A percentile compares a stretch with the other conserved stretches of the same genome.
These are phyloP conservation scores for Ceratocystis papillata DNA, from an alignment of 2,329 filamentous ascomycete genomes.

Conservation along the genomic window DNA sequence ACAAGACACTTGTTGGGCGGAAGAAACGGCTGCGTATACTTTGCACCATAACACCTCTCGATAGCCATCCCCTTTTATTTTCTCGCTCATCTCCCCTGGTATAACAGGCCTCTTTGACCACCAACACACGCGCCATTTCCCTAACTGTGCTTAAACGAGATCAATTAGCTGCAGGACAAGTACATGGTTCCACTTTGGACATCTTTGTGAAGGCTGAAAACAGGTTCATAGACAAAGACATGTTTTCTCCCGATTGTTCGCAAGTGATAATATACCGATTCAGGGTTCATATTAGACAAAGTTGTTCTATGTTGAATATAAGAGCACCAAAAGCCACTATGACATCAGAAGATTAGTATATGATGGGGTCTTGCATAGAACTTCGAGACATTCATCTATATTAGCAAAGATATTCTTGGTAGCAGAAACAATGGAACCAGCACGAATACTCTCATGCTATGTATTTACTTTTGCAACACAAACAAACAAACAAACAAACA, in stretches of 20 bases:
- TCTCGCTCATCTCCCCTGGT: slow-evolving; percentile 3
- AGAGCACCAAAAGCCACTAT: no score
- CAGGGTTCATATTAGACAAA: background rate
- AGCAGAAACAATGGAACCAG: background rate
- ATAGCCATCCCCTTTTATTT: background rate
- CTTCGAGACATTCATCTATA: no score
- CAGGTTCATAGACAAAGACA: slow-evolving; percentile 4
- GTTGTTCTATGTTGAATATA: background rate
- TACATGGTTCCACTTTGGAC: slow-evolving; percentile 7
- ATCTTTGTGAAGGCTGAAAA: slow-evolving; percentile 2
- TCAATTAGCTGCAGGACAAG: slow-evolving; percentile 16
- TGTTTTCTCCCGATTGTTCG: background rate
- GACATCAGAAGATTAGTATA: background rate
- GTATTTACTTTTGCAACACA: background rate
- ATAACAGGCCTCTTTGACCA: background rate
- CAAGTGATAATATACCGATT: slow-evolving; percentile 2
- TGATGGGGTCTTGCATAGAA: background rate
- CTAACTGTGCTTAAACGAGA: slow-evolving; percentile 23
- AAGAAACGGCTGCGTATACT: background rate
- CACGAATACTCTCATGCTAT: background rate
- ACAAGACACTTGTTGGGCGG: background rate
- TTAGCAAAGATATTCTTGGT: background rate
- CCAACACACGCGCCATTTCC: background rate
- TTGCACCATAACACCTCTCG: background rate
- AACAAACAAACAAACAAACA: slow-evolving; percentile 10